Evolutionary conservation across 2,329 filamentous ascomycete genomes (phyloP).

Genomic region (Myriosclerotinia scirpicola): DNA sequence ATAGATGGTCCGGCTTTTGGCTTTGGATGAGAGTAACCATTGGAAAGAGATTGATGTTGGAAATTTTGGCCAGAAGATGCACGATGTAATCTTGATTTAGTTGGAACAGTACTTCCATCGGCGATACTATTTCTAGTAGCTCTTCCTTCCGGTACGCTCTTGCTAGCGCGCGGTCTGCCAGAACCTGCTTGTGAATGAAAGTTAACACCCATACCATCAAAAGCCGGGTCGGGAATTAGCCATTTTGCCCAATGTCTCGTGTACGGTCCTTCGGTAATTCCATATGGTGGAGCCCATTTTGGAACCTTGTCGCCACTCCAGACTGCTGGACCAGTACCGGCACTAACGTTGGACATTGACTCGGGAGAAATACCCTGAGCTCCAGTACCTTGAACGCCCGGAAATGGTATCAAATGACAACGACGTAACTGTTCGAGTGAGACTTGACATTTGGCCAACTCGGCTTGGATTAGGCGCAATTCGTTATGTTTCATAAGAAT

Average conservation of each 20-base stretch:
- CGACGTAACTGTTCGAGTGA: conserved; percentile 91
- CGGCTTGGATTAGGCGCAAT: conserved; percentile 89
- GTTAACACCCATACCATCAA: conserved; percentile 64
- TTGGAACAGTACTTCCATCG: conserved; percentile 48
- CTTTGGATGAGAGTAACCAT: conserved; percentile 70
- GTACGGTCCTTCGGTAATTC: conserved; percentile 89
- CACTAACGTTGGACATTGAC: conserved; percentile 68
- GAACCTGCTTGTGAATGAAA: conserved; percentile 41
- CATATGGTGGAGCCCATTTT: conserved; percentile 81
- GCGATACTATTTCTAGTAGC: conserved; percentile 74
- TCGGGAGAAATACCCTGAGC: conserved; percentile 46
- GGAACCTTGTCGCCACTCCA: conserved; percentile 65
- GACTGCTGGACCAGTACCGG: conserved; percentile 71
- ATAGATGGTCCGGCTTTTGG: conserved; percentile 81
- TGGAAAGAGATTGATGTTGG: conserved; percentile 59
- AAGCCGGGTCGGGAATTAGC: conserved; percentile 84
- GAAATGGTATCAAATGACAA: conserved; percentile 89
- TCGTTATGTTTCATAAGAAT: conserved; percentile 94
- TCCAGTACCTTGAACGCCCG: conserved; percentile 61
- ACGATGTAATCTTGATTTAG: conserved; percentile 58
- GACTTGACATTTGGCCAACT: conserved; percentile 91
- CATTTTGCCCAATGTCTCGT: conserved; percentile 93
- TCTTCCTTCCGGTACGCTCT: conserved; percentile 64
- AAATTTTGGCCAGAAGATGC: conserved; percentile 62
- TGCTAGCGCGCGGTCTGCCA: conserved; percentile 40